Evolutionary conservation across 2,329 filamentous ascomycete genomes (phyloP).

Genomic region (Colletotrichum acutatum): DNA sequence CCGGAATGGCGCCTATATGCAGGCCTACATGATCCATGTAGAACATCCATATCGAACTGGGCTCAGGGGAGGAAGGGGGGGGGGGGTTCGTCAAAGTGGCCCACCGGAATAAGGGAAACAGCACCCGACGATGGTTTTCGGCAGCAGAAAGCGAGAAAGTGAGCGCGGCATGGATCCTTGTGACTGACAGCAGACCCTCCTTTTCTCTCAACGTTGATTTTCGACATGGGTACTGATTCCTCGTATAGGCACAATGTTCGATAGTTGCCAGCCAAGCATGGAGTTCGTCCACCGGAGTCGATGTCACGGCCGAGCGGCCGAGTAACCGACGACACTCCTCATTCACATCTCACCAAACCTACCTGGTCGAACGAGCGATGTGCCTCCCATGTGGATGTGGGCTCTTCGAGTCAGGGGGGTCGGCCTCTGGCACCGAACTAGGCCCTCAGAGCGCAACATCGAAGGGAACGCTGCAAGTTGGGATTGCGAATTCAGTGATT

Average conservation of each 20-base stretch:
- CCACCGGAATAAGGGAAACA: constrained; percentile 8
- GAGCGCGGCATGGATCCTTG: neutral
- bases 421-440: constrained; percentile 9
- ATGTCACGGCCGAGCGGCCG: constrained; percentile 3
- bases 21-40: constrained; percentile 2
- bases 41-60: neutral
- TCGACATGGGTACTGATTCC: neutral
- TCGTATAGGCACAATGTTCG: constrained; percentile 20
- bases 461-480: constrained; percentile 9
- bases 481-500: constrained; percentile 3
- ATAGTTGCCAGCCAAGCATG: neutral
- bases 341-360: neutral
- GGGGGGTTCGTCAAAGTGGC: neutral
- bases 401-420: constrained; percentile 17
- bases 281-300: neutral
- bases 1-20: neutral
- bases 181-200: neutral
- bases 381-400: constrained; percentile 12
- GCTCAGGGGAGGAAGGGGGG: neutral
- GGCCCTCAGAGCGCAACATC: constrained; percentile 8
- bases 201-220: neutral
- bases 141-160: neutral
- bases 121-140: neutral
- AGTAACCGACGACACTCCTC: neutral
- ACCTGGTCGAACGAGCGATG: neutral